Percentiles rank a stretch among this genome's conserved stretches.
Conservation (phyloP, 192 early-diverging fungal species). For the Borealophlyctis nickersoniae region DNA sequence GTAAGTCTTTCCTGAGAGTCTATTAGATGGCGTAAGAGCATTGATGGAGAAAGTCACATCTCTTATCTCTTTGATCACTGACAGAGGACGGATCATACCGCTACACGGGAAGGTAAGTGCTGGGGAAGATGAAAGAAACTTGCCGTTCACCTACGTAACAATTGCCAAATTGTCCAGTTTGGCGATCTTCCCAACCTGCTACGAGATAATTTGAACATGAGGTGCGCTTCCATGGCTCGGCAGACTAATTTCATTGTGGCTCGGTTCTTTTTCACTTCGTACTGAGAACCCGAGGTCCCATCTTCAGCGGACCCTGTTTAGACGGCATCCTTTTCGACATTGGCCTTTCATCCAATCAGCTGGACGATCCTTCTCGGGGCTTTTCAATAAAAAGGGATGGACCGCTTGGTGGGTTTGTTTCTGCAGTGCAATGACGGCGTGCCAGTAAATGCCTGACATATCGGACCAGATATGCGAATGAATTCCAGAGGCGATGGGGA, state of each 20-base stretch:
- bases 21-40: not conserved
- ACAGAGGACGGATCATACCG: slow-evolving; percentile 51
- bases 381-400: slow-evolving; percentile 68
- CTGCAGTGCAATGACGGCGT: not conserved
- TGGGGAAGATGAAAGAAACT: not conserved
- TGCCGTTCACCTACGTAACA: not conserved
- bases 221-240: too few species aligned
- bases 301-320: slow-evolving; percentile 37
- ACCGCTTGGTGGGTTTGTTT: slow-evolving; percentile 45
- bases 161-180: slow-evolving; percentile 36
- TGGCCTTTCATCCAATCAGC: slow-evolving; percentile 69
- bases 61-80: not conserved
- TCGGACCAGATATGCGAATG: slow-evolving; percentile 70
- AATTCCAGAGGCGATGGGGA: slow-evolving; percentile 32
- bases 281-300: not conserved
- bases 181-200: slow-evolving; percentile 47
- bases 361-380: slow-evolving; percentile 60
- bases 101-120: slow-evolving; percentile 38
- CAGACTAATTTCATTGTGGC: too few species aligned
- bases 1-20: slow-evolving; percentile 15
- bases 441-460: not conserved
- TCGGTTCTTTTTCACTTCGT: not conserved
- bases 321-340: slow-evolving; percentile 75
- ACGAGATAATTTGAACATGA: slow-evolving; percentile 21
- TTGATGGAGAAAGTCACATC: not conserved